phyloP scores from a whole-genome alignment of 352 stramenopile species.

The Phytophthora chlamydospora region DNA sequence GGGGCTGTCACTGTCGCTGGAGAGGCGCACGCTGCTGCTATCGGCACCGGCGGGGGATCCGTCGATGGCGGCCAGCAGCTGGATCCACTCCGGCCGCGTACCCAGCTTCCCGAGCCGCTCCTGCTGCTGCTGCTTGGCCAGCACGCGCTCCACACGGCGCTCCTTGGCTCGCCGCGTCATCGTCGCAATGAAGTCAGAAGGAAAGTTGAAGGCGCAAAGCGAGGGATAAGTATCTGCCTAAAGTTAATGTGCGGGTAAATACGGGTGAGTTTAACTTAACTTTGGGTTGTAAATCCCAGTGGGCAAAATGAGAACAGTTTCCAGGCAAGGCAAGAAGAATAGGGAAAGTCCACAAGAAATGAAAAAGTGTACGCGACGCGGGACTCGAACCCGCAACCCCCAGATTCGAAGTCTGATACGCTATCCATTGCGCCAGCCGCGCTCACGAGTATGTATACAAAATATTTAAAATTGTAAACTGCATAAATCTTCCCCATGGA shows the following conservation, averaged over 20 bases:
- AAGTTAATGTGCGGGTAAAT: neutral
- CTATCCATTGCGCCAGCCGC: no score
- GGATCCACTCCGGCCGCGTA: slow-evolving; percentile 54
- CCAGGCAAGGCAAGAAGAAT: no score
- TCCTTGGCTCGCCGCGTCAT: slow-evolving; percentile 87
- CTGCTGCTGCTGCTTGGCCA: slow-evolving; percentile 55
- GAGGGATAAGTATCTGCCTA: slow-evolving; percentile 16
- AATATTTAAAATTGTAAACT: no score
- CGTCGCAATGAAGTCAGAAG: slow-evolving; percentile 11
- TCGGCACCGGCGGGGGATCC: slow-evolving; percentile 20
- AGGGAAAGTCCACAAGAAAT: no score
- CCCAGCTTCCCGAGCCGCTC: slow-evolving; percentile 38
- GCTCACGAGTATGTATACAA: no score
- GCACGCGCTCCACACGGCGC: slow-evolving; percentile 62
- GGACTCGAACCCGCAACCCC: no score
- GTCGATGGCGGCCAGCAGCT: slow-evolving; percentile 69
- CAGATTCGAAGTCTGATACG: no score
- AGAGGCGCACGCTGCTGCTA: slow-evolving; percentile 22
- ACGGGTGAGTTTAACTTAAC: neutral
- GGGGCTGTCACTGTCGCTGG: slow-evolving; percentile 15
- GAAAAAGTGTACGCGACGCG: no score
- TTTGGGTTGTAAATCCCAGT: neutral
- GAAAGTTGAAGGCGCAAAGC: slow-evolving; percentile 38
- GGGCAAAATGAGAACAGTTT: no score
- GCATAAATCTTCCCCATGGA: slow-evolving; percentile 9